Evolutionary conservation across 1,284 basidiomycete genomes (phyloP).

Genomic region (Marasmius sp.): DNA sequence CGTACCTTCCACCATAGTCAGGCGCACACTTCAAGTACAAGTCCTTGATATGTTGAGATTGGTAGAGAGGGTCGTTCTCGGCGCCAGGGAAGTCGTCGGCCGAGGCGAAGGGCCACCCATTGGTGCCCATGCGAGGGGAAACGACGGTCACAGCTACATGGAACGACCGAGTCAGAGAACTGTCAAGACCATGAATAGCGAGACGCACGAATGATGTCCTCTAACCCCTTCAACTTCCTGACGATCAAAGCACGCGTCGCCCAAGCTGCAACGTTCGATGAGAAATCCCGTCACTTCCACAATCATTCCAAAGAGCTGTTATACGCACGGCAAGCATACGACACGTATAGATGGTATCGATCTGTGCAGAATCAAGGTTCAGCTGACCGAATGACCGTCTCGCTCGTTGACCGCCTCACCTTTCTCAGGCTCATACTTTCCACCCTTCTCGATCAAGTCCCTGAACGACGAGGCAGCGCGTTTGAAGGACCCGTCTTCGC

Average conservation of each 20-base stretch:
- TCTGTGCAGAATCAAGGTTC: conserved; percentile 39
- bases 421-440: conserved; percentile 80
- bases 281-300: not conserved
- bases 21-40: conserved; percentile 82
- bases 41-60: conserved; percentile 76
- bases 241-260: conserved; percentile 90
- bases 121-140: conserved; percentile 80
- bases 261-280: conserved; percentile 62
- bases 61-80: conserved; percentile 70
- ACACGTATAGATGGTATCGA: conserved; percentile 89
- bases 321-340: conserved; percentile 72
- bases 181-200: not conserved
- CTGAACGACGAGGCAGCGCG: conserved; percentile 76
- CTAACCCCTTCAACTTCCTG: conserved; percentile 89
- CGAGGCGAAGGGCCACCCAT: conserved; percentile 88
- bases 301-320: not conserved
- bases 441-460: conserved; percentile 68
- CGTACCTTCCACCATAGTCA: conserved; percentile 63
- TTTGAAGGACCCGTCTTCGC: conserved; percentile 81
- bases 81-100: conserved; percentile 72
- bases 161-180: not conserved
- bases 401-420: conserved; percentile 43
- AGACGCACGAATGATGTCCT: conserved; percentile 76
- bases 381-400: not conserved
- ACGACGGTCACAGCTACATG: conserved; percentile 74